Evolutionary conservation across 768 basidiomycete species (phyloP), one percentile per base, ranked within the genome.

Genomic region (Myochromella boudieri): DNA sequence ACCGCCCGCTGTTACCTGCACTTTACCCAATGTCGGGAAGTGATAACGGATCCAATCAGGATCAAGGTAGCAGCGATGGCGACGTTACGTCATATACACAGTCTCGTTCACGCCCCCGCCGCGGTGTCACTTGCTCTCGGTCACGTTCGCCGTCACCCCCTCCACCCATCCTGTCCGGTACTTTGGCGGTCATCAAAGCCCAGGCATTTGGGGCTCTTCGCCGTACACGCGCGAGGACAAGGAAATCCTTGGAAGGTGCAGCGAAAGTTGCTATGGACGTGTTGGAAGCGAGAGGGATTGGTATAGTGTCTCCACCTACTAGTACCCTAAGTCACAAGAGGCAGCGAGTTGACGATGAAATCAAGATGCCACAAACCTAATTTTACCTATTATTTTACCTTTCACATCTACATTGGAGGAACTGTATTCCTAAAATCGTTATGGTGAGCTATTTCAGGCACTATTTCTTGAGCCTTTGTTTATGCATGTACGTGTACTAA

Each of bases 151-250:
- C 72, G 32, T 78, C 77, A 9, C 75, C 76, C 33, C 59, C 61
- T 49, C 62, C 69, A 44, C 65, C 76, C 27, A 65, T 69, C 15
- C 67, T 90, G 60, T 89, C 85, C 40, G 85, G 87, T 20, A 92
- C 91, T 24, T 78, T 93, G 37, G 90, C 91, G 43, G 89, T 92
- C 47, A 91, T 93, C 69, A 93, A 92, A 69, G 90, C 90, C 33
- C 89, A 92, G 62, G 85, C 91, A 29, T 93, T 92, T 62, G 91
- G 90, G 25, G 87, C 87, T 15, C 71, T 91, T 53, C 84, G 90
- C 42, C 77, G 90, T 64, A 86, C 89, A 44, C 81, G 90, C 48
- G 75, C 84, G 33, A 77, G 85, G 51, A 76, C 80, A 41, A 91
- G 86, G 72, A 84, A 80, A 64, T 69, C 81, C 28, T 78, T 85